Percentiles rank a stretch among this genome's conserved stretches.
Evolutionary conservation across 108 stramenopile genomes (phyloP).

Genomic region (Cyclotella sp.): DNA sequence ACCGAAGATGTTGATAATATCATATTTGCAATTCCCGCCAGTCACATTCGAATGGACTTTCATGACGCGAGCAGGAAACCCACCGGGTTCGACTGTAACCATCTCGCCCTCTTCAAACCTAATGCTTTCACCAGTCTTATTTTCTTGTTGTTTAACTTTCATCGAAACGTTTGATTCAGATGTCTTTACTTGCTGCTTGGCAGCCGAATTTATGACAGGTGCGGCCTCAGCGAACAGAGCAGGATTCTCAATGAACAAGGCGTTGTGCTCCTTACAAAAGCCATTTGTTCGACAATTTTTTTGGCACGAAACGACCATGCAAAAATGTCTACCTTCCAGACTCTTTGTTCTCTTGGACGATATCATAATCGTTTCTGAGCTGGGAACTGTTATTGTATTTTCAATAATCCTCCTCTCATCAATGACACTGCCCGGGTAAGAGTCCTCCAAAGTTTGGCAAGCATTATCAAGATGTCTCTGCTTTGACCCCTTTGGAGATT

Average conservation of each 20-base stretch:
- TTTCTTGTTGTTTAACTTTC: background rate
- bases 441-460: background rate
- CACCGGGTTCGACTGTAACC: slow-evolving; percentile 5
- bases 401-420: background rate
- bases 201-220: background rate
- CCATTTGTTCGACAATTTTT: too few species aligned
- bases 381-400: background rate
- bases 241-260: too few species aligned
- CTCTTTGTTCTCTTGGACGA: background rate
- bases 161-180: background rate
- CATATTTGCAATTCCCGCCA: slow-evolving; percentile 1
- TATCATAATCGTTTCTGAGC: background rate
- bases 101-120: slow-evolving; percentile 11
- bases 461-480: background rate
- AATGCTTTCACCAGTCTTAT: background rate
- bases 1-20: slow-evolving; percentile 28
- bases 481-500: background rate
- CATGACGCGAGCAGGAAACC: slow-evolving; percentile 8
- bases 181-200: background rate
- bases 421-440: background rate
- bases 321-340: too few species aligned
- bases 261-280: too few species aligned
- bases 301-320: too few species aligned
- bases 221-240: too few species aligned
- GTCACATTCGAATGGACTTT: slow-evolving; percentile 11